phyloP scores from a whole-genome alignment of 2,329 filamentous ascomycete species.

The Colletotrichum falcatum region DNA sequence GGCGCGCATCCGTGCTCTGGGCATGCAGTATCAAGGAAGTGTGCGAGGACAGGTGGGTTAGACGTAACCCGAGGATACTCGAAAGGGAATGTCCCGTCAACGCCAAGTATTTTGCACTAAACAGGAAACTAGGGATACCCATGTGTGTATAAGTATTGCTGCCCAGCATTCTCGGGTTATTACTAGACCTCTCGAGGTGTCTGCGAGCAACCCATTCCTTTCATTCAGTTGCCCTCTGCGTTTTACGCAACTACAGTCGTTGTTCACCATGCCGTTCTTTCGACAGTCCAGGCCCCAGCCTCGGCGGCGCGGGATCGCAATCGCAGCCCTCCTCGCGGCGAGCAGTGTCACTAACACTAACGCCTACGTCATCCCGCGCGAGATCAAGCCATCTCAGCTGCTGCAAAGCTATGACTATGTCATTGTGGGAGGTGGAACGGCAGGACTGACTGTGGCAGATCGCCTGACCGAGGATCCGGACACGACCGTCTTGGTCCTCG shows the following conservation, averaged over 20 bases:
- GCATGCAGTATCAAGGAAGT: background rate
- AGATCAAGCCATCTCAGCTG: constrained; percentile 31
- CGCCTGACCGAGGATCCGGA: constrained; percentile 43
- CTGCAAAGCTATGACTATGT: constrained; percentile 47
- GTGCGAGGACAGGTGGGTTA: background rate
- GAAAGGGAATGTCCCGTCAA: background rate
- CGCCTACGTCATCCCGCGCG: constrained; percentile 22
- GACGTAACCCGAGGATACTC: background rate
- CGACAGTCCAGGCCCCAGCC: constrained; percentile 30
- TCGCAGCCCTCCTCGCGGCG: constrained; percentile 13
- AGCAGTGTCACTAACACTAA: constrained; percentile 21
- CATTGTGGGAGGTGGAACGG: constrained; percentile 49
- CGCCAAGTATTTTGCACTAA: background rate
- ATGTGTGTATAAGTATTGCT: constrained; percentile 1
- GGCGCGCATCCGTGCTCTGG: background rate
- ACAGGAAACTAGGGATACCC: background rate
- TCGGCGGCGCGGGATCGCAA: constrained; percentile 1
- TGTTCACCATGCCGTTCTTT: constrained; percentile 28
- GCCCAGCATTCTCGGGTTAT: background rate
- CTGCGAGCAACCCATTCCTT: background rate
- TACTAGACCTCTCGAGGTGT: background rate
- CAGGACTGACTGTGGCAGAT: constrained; percentile 51
- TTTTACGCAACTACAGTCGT: constrained; percentile 1
- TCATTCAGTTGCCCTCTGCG: background rate
- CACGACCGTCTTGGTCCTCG: constrained; percentile 29